Percentiles rank a stretch among this genome's conserved stretches.
These are phyloP conservation scores for Combretum micranthum DNA, from an alignment of 345 rosid species.

Conservation along the genomic window DNA sequence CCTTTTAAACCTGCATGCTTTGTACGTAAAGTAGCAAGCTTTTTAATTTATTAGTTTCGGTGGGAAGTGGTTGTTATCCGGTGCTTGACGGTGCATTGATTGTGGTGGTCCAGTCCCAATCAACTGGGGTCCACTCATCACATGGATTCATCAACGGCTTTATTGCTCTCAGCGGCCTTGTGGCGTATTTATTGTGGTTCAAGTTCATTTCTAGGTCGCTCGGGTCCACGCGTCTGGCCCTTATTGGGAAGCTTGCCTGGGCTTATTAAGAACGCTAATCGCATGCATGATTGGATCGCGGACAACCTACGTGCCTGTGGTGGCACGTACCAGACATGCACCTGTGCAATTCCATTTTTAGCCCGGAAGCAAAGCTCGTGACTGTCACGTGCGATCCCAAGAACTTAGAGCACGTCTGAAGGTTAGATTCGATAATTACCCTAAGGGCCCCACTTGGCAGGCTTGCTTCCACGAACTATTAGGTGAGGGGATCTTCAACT, in stretches of 20 bases:
- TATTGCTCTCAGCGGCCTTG: conserved; percentile 20
- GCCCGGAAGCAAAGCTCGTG: conserved; percentile 39
- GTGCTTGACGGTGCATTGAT: conserved; percentile 1
- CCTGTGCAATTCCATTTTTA: conserved; percentile 20
- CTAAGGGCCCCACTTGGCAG: conserved; percentile 50
- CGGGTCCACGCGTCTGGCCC: conserved; percentile 43
- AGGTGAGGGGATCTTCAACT: conserved; percentile 43
- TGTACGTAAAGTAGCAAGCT: too few relatives aligned
- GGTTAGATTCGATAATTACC: conserved; percentile 36
- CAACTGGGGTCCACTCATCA: background rate
- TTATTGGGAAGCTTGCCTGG: conserved; percentile 36
- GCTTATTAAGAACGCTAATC: conserved; percentile 20
- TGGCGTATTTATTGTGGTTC: conserved; percentile 30
- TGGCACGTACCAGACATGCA: conserved; percentile 48
- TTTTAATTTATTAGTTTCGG: too few relatives aligned
- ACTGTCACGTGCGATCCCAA: conserved; percentile 47
- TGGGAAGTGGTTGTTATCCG: background rate
- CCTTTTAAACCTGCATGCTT: too few relatives aligned
- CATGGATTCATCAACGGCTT: conserved; percentile 26
- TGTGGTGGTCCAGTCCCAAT: background rate
- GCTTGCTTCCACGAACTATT: conserved; percentile 36
- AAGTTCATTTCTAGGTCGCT: conserved; percentile 20
- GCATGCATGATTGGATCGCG: conserved; percentile 44
- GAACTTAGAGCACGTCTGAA: conserved; percentile 41
- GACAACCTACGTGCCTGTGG: conserved; percentile 31